Conservation (phyloP, 2,329 filamentous ascomycete genomes). For the Penicillium decumbens region DNA sequence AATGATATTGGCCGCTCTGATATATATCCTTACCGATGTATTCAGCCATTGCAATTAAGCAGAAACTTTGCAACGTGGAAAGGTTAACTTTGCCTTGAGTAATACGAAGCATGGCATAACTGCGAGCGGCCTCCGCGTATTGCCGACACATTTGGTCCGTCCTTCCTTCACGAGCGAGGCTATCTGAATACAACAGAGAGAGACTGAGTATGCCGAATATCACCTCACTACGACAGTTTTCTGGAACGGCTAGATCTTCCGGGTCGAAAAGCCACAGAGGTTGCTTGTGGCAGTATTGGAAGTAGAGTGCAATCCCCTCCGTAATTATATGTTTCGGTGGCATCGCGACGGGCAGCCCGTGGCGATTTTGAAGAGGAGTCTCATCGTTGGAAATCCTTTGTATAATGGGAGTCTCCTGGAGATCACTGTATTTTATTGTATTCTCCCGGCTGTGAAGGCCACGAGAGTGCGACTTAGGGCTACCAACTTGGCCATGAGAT, state of each 20-base stretch:
- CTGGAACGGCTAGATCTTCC: constrained; percentile 21
- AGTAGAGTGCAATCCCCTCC: constrained; percentile 27
- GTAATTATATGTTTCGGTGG: constrained; percentile 18
- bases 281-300: constrained; percentile 35
- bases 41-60: constrained; percentile 47
- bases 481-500: constrained; percentile 9
- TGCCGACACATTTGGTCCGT: constrained; percentile 21
- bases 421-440: constrained; percentile 1
- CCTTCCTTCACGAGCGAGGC: constrained; percentile 9
- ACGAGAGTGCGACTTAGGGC: constrained; percentile 8
- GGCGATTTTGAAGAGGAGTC: constrained; percentile 1
- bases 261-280: constrained; percentile 35
- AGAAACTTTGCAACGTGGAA: constrained; percentile 49
- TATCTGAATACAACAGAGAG: constrained; percentile 25
- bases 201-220: constrained; percentile 30
- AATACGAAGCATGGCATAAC: constrained; percentile 44
- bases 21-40: constrained; percentile 42
- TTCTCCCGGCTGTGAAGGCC: constrained; percentile 5
- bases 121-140: constrained; percentile 38
- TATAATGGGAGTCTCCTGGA: background rate
- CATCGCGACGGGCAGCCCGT: constrained; percentile 11
- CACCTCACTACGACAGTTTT: constrained; percentile 24
- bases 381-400: background rate
- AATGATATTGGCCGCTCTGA: rapidly evolving
- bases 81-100: constrained; percentile 49